A percentile compares a stretch with the other conserved stretches of the same genome.
Evolutionary conservation across 2,329 filamentous ascomycete genomes (phyloP).

Genomic region (Shiraia bambusicola): DNA sequence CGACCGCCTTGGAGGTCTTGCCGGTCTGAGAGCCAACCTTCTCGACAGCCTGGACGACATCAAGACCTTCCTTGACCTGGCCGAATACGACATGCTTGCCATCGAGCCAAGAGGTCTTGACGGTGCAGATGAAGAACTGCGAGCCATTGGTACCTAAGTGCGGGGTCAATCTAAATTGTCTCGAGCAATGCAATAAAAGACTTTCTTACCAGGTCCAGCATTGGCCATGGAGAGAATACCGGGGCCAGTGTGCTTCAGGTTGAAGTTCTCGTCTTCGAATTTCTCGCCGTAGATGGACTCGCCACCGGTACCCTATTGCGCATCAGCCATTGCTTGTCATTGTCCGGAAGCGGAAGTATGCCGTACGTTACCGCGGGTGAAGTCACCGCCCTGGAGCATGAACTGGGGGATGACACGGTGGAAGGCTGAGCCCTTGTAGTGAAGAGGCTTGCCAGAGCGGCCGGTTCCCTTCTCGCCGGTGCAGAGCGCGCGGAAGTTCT

Average conservation of each 20-base stretch:
- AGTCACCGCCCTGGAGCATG: conserved; percentile 98
- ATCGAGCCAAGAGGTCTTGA: conserved; percentile 80
- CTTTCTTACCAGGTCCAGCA: conserved; percentile 64
- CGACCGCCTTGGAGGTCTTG: conserved; percentile 22
- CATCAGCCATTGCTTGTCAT: conserved; percentile 12
- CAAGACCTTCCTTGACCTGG: conserved; percentile 55
- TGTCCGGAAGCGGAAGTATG: neutral
- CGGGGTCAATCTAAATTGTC: conserved; percentile 1
- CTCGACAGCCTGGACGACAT: conserved; percentile 29
- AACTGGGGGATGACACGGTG: conserved; percentile 97
- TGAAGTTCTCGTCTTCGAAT: conserved; percentile 95
- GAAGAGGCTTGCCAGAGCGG: conserved; percentile 78
- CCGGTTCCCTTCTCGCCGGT: conserved; percentile 90
- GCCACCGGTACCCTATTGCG: conserved; percentile 62
- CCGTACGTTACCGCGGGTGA: conserved; percentile 86
- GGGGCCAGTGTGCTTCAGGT: conserved; percentile 84
- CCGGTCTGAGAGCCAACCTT: conserved; percentile 25
- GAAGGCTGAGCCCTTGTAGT: conserved; percentile 89
- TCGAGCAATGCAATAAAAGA: neutral
- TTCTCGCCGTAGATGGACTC: conserved; percentile 97
- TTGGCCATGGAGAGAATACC: conserved; percentile 98
- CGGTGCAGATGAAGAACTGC: conserved; percentile 97
- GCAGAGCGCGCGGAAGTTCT: conserved; percentile 92
- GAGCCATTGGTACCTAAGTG: conserved; percentile 78
- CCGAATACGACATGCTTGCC: conserved; percentile 84